Evolutionary conservation across 306 rosid species (phyloP), one percentile per base, ranked within the genome.

Genomic region (Prunus mume): DNA sequence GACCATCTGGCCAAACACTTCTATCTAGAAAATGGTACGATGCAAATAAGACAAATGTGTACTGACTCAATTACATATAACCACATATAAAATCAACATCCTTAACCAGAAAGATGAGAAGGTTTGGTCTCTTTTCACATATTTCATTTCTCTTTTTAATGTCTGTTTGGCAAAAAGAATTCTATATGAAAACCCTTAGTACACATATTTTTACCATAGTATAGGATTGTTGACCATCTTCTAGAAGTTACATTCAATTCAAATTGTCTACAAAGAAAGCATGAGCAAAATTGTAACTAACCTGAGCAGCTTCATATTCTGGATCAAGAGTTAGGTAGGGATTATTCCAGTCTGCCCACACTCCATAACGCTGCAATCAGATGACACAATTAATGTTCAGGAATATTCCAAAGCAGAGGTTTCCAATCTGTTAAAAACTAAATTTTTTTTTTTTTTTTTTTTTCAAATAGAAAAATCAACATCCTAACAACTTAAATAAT

Each of bases 281-380:
- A 80, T 69, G 78, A 85, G 78, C 72, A 81, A 67, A 79, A 82
- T 61, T 71, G 80, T 85, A 83, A 83, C 78, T 90, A 38, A 95
- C 99, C 99, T 95, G 99, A 78, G 99, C 93, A 77, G 97, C 97
- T 91, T 95, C 99, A 86, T 95, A 95, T 71, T 89, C 92, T 19
- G 97, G 96, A 84, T 91, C 96, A 55, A 95, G 91, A 63, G 99
- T 92, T 76, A 95, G 92, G 81, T 95, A 95, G 54, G 92, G 91
- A 86, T 86, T 84, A 75, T 85, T 87, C 97, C 99, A 95, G 87
- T 95, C 97, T n/a, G 97, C 99, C 99, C 99, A 95, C 68, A 95
- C 87, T 83, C 99, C 97, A 79, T 76, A 95, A 63, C 99, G 99
- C 97, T 95, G 92, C 83, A 92, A 79, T 71, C 85, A 75, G 75